Percentiles rank a stretch among this genome's conserved stretches.
phyloP scores from a whole-genome alignment of 176 grass and related monocot species.

The Saccharum officinarum region DNA sequence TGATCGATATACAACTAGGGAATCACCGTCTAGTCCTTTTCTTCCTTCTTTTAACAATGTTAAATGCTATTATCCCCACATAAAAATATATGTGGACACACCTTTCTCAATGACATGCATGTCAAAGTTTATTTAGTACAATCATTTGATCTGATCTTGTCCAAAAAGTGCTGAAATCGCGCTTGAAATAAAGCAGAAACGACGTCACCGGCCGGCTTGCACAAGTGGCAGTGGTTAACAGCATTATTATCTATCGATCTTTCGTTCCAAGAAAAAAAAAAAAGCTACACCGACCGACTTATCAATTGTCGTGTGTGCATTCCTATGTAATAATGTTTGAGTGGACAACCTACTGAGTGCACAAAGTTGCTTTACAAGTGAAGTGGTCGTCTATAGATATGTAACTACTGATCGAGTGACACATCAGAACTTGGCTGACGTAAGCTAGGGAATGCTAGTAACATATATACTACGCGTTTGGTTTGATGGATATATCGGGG shows the following conservation, averaged over 20 bases:
- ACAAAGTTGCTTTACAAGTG: not conserved
- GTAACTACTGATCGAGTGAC: not conserved
- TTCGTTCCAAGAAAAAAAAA: not conserved
- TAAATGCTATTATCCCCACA: too few relatives aligned
- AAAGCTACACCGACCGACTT: not conserved
- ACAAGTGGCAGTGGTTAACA: conserved; percentile 1
- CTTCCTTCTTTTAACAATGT: not conserved
- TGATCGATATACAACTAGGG: not conserved
- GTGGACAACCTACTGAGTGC: conserved; percentile 9
- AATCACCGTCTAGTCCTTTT: not conserved
- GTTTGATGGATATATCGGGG: too few relatives aligned
- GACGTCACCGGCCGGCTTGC: not conserved
- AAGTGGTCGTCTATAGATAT: not conserved
- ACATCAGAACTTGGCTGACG: not conserved
- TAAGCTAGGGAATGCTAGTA: not conserved
- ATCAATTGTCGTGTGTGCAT: not conserved
- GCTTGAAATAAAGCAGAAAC: conserved; percentile 18
- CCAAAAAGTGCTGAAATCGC: not conserved
- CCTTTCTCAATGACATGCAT: not conserved
- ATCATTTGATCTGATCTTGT: not conserved
- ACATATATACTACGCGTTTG: too few relatives aligned
- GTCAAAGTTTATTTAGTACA: not conserved
- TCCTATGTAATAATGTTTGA: not conserved
- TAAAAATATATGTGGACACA: not conserved
- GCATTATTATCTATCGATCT: not conserved